phyloP scores from a whole-genome alignment of 129 eudicot genomes.

The Oenanthe sinensis region DNA sequence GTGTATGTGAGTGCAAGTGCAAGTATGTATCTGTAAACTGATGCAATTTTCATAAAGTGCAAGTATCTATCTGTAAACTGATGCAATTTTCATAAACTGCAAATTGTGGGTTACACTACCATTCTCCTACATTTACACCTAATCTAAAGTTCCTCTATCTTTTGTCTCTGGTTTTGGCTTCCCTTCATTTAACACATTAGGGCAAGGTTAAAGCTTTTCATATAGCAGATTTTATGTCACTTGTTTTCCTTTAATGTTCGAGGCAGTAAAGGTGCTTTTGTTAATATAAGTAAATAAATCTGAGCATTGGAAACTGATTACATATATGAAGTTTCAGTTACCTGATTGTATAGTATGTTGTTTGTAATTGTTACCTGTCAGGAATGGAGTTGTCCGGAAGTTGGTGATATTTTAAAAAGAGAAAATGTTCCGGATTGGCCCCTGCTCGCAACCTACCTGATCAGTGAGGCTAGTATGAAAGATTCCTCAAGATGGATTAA shows the following conservation, averaged over 20 bases:
- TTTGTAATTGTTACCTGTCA: constrained; percentile 18
- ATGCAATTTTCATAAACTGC: no score
- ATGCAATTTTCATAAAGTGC: no score
- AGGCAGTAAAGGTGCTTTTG: not conserved
- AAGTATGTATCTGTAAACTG: not conserved
- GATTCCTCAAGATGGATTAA: constrained; percentile 76
- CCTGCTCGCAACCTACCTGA: constrained; percentile 82
- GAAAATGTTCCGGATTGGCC: constrained; percentile 96
- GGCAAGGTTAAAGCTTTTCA: not conserved
- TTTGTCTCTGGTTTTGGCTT: not conserved
- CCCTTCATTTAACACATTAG: not conserved
- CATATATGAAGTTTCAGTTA: not conserved
- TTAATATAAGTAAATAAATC: not conserved
- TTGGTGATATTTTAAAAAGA: constrained; percentile 66
- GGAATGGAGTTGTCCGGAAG: constrained; percentile 88
- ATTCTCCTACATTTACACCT: not conserved
- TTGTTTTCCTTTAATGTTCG: not conserved
- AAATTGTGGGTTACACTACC: not conserved
- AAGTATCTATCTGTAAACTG: not conserved
- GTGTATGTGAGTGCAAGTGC: no score
- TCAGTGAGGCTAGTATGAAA: constrained; percentile 75
- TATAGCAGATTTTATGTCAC: not conserved
- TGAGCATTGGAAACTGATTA: not conserved
- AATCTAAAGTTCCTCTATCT: not conserved
- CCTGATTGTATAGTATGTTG: not conserved